A percentile compares a stretch with the other conserved stretches of the same genome.
Conservation (phyloP, 495 filamentous ascomycete genomes). For the Venustampulla echinocandica region DNA sequence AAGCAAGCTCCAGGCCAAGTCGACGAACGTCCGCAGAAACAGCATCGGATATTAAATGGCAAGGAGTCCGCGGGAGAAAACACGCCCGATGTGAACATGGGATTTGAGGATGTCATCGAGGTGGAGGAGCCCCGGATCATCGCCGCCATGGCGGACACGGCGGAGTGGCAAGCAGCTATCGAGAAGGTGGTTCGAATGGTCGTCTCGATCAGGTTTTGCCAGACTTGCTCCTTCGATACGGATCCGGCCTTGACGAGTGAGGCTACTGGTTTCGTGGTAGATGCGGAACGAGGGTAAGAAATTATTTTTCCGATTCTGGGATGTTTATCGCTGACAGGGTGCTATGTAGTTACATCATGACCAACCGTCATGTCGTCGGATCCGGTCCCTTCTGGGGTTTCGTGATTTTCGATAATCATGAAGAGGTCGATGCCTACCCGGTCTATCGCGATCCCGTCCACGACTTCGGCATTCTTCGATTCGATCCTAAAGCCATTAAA, state of each 20-base stretch:
- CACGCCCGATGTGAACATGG: constrained; percentile 32
- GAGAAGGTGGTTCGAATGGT: constrained; percentile 87
- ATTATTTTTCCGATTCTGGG: constrained; percentile 23
- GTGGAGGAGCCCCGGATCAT: constrained; percentile 31
- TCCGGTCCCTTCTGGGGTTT: constrained; percentile 96
- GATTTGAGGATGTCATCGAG: constrained; percentile 30
- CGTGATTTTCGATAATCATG: constrained; percentile 97
- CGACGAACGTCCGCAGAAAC: constrained; percentile 39
- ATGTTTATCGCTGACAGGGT: constrained; percentile 28
- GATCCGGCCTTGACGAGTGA: constrained; percentile 88
- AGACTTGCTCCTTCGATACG: constrained; percentile 96
- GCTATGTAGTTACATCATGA: constrained; percentile 60
- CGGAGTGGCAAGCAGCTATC: constrained; percentile 95
- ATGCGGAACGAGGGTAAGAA: constrained; percentile 78
- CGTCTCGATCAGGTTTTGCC: constrained; percentile 96
- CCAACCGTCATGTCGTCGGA: constrained; percentile 91
- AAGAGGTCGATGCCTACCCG: constrained; percentile 93
- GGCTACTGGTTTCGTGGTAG: constrained; percentile 95
- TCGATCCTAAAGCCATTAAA: constrained; percentile 90
- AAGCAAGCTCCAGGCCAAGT: constrained; percentile 32
- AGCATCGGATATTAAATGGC: constrained; percentile 38
- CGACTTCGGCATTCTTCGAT: constrained; percentile 94
- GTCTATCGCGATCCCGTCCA: constrained; percentile 98
- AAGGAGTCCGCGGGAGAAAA: constrained; percentile 38
- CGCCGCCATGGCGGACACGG: constrained; percentile 58